These are phyloP conservation scores for Nakazawaea anatomiae DNA, from an alignment of 805 yeast genomes.

Conservation along the genomic window DNA sequence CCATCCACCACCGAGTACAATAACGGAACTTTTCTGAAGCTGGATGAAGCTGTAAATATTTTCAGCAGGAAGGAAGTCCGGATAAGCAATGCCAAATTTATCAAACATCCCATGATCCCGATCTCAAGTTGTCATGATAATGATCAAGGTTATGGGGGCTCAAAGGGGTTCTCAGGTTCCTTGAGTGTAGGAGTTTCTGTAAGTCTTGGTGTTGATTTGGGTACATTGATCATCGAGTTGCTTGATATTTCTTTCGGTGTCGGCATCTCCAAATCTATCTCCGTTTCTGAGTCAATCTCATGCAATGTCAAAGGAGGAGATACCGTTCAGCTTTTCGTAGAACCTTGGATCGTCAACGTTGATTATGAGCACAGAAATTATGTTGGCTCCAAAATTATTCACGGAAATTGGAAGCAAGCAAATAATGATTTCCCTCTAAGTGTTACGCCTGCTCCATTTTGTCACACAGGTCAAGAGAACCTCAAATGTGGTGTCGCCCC, in stretches of 20 bases:
- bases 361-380: conserved; percentile 4
- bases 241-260: background rate
- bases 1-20: background rate
- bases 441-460: conserved; percentile 7
- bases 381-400: background rate
- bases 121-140: conserved; percentile 10
- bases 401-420: background rate
- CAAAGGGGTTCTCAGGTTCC: conserved; percentile 3
- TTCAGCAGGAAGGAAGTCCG: conserved; percentile 2
- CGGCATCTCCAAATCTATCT: background rate
- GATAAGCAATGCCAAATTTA: background rate
- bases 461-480: conserved; percentile 3
- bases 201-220: background rate
- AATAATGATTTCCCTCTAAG: conserved; percentile 4
- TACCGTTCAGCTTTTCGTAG: conserved; percentile 9
- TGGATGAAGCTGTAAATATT: background rate
- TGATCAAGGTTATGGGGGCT: conserved; percentile 10
- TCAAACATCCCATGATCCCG: conserved; percentile 3
- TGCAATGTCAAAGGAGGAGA: conserved; percentile 8
- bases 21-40: background rate
- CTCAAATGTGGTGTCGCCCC: background rate
- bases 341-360: conserved; percentile 8
- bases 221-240: background rate
- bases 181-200: background rate
- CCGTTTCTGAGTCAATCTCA: conserved; percentile 4